phyloP scores from a whole-genome alignment of 352 stramenopile species.

The Phytophthora capsici region DNA sequence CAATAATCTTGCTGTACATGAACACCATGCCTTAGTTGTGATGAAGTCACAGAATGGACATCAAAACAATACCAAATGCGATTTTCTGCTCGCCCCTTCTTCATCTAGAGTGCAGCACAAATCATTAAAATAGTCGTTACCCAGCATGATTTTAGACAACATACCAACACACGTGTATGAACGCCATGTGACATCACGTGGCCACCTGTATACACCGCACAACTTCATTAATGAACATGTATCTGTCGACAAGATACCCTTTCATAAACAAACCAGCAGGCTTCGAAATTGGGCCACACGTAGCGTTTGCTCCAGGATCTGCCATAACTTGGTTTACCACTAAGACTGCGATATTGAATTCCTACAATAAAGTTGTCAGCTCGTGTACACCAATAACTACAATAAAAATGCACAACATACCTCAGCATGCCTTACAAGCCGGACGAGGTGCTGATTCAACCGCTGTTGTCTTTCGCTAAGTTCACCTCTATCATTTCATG shows the following conservation, averaged over 20 bases:
- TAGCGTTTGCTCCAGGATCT: constrained; percentile 81
- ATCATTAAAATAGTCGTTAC: background rate
- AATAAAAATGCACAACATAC: constrained; percentile 26
- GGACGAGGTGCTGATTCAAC: constrained; percentile 89
- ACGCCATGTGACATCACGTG: constrained; percentile 97
- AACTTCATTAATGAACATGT: constrained; percentile 10
- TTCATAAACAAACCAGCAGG: constrained; percentile 63
- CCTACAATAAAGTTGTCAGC: constrained; percentile 48
- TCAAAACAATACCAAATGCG: constrained; percentile 71
- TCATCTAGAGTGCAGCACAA: constrained; percentile 58
- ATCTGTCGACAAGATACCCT: constrained; percentile 8
- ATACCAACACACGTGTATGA: constrained; percentile 94
- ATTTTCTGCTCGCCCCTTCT: constrained; percentile 92
- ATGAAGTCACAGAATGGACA: background rate
- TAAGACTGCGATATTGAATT: constrained; percentile 94
- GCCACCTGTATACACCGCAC: constrained; percentile 44
- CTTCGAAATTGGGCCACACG: constrained; percentile 88
- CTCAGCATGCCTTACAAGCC: constrained; percentile 82
- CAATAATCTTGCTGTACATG: constrained; percentile 79
- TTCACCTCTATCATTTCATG: constrained; percentile 42
- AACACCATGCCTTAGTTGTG: constrained; percentile 13
- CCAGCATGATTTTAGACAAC: background rate
- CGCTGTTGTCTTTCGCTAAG: constrained; percentile 88
- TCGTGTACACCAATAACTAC: background rate
- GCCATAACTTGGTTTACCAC: constrained; percentile 94